Evolutionary conservation across 106 monocot genomes (phyloP).

Genomic region (Dendrobium huoshanense): DNA sequence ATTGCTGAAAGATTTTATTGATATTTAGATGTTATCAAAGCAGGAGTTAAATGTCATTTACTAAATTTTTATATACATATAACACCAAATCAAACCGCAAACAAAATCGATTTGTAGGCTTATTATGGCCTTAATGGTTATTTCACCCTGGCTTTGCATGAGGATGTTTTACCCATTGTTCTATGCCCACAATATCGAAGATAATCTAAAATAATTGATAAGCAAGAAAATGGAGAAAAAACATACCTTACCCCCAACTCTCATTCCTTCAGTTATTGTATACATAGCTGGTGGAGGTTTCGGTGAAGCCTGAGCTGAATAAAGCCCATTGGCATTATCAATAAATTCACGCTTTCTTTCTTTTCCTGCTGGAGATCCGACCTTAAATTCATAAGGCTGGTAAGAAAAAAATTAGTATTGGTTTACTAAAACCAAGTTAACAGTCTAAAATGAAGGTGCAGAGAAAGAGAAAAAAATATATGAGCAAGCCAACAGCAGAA

Average conservation of each 20-base stretch:
- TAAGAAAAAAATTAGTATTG: constrained; percentile 19
- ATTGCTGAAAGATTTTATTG: no score
- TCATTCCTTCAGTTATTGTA: constrained; percentile 80
- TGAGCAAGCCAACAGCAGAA: no score
- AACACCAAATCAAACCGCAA: no score
- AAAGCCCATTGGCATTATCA: constrained; percentile 86
- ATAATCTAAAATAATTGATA: neutral
- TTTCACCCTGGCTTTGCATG: neutral
- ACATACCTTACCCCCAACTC: constrained; percentile 81
- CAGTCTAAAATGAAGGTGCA: neutral
- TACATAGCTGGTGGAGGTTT: constrained; percentile 89
- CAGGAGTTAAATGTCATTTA: no score
- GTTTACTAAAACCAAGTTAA: neutral
- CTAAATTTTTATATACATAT: no score
- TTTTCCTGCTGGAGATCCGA: constrained; percentile 80
- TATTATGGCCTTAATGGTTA: no score
- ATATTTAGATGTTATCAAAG: no score
- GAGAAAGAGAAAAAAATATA: no score
- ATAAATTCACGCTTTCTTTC: constrained; percentile 85
- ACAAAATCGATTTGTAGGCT: no score
- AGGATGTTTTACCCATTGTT: neutral
- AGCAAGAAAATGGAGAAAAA: neutral
- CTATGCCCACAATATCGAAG: neutral
- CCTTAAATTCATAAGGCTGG: constrained; percentile 88
- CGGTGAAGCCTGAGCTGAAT: constrained; percentile 88